Conservation (phyloP, 495 filamentous ascomycete species). For the Neurospora sp. region DNA sequence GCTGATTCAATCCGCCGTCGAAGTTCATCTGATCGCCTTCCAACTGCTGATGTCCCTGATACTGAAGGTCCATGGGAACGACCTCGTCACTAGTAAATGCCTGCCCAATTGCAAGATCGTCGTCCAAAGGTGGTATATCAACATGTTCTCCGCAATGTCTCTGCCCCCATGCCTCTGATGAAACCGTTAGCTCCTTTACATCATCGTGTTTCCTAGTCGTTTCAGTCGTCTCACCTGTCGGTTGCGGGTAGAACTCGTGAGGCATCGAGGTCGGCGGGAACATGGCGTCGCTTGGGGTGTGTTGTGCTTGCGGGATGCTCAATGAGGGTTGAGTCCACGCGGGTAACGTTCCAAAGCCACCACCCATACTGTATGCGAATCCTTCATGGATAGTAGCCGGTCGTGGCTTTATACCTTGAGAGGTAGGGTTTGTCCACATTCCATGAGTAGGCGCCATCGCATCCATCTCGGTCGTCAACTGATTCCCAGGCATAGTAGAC, state of each 20-base stretch:
- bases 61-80: slow-evolving; percentile 40
- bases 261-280: slow-evolving; percentile 41
- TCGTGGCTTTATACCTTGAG: slow-evolving; percentile 35
- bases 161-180: slow-evolving; percentile 37
- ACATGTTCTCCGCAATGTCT: slow-evolving; percentile 42
- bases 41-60: slow-evolving; percentile 33
- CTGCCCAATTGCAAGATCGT: slow-evolving; percentile 44
- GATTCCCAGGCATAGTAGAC: slow-evolving; percentile 32
- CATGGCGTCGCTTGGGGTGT: slow-evolving; percentile 36
- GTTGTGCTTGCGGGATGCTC: slow-evolving; percentile 27
- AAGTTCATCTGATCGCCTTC: slow-evolving; percentile 31
- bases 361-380: slow-evolving; percentile 46
- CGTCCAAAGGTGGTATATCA: slow-evolving; percentile 35
- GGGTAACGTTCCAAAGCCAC: slow-evolving; percentile 37
- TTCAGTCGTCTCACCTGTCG: slow-evolving; percentile 41
- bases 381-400: slow-evolving; percentile 50
- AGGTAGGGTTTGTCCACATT: slow-evolving; percentile 34
- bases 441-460: slow-evolving; percentile 27
- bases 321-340: slow-evolving; percentile 46
- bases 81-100: slow-evolving; percentile 46
- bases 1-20: slow-evolving; percentile 31
- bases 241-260: slow-evolving; percentile 42
- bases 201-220: slow-evolving; percentile 13
- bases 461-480: slow-evolving; percentile 28
- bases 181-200: slow-evolving; percentile 19